These are phyloP conservation scores for Lactarius hengduanensis DNA, from an alignment of 768 basidiomycete species.

Conservation along the genomic window DNA sequence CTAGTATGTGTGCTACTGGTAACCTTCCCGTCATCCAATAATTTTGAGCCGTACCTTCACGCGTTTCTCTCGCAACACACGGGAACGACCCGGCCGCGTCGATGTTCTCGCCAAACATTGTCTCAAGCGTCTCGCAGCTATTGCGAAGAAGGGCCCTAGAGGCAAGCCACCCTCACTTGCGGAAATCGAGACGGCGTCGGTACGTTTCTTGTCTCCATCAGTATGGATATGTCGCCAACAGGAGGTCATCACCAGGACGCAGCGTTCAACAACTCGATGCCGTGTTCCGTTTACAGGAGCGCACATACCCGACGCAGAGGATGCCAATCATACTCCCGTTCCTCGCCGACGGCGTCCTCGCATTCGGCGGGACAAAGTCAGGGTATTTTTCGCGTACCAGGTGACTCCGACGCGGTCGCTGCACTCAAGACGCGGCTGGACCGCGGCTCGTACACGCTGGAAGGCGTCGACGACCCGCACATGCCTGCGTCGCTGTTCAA, in stretches of 20 bases:
- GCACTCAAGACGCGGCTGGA: slow-evolving; percentile 89
- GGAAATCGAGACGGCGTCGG: slow-evolving; percentile 92
- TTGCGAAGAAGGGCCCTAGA: slow-evolving; percentile 81
- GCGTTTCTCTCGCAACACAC: slow-evolving; percentile 76
- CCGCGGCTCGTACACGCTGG: slow-evolving; percentile 85
- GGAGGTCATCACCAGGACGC: slow-evolving; percentile 57
- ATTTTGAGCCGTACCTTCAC: slow-evolving; percentile 82
- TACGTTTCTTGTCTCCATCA: slow-evolving; percentile 37
- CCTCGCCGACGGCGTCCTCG: slow-evolving; percentile 88
- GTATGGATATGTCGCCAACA: slow-evolving; percentile 10
- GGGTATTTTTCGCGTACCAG: slow-evolving; percentile 92
- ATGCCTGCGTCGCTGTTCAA: slow-evolving; percentile 89
- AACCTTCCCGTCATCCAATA: slow-evolving; percentile 91
- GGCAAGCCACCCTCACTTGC: slow-evolving; percentile 77
- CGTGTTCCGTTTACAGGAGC: slow-evolving; percentile 79
- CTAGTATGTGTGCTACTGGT: slow-evolving; percentile 86
- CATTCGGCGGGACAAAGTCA: slow-evolving; percentile 76
- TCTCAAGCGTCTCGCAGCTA: slow-evolving; percentile 67
- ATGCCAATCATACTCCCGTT: slow-evolving; percentile 94
- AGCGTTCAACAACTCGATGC: slow-evolving; percentile 86
- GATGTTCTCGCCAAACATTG: slow-evolving; percentile 93
- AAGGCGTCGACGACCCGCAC: slow-evolving; percentile 87
- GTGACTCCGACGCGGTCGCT: slow-evolving; percentile 85
- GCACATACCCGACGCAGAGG: slow-evolving; percentile 80
- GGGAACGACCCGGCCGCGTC: slow-evolving; percentile 65